Conservation (phyloP, 345 rosid species). For the Euclidium syriacum region DNA sequence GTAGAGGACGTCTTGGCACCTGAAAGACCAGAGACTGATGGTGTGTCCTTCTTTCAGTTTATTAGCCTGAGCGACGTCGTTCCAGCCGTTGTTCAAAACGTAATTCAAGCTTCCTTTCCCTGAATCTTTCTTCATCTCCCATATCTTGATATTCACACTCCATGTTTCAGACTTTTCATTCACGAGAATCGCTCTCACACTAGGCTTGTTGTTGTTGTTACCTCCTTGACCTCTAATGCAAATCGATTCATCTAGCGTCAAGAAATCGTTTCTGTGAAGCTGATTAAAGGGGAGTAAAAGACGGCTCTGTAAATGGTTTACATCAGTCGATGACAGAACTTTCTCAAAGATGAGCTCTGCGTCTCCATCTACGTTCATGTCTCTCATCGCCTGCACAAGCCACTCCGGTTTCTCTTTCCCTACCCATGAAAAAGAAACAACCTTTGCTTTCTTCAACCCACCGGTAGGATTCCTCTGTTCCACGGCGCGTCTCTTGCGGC, state of each 20-base stretch:
- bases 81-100: slow-evolving; percentile 15
- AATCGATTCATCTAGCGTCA: not conserved
- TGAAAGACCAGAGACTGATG: slow-evolving; percentile 14
- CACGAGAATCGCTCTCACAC: not conserved
- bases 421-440: not conserved
- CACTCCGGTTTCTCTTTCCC: slow-evolving; percentile 1
- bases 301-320: not conserved
- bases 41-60: not conserved
- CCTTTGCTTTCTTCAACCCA: slow-evolving; percentile 2
- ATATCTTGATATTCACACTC: not conserved
- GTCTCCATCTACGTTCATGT: not conserved
- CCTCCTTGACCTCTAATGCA: not conserved
- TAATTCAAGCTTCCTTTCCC: not conserved
- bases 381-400: not conserved
- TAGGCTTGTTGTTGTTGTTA: not conserved
- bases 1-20: not conserved
- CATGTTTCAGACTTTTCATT: not conserved
- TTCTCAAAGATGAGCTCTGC: not conserved
- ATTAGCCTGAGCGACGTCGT: not conserved
- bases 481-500: not conserved
- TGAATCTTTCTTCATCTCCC: not conserved
- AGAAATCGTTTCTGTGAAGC: slow-evolving; percentile 1
- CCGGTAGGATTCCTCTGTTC: not conserved
- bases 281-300: slow-evolving; percentile 5
- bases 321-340: not conserved